Evolutionary conservation across 805 yeast species (phyloP).

Genomic region (Candida adriatica): DNA sequence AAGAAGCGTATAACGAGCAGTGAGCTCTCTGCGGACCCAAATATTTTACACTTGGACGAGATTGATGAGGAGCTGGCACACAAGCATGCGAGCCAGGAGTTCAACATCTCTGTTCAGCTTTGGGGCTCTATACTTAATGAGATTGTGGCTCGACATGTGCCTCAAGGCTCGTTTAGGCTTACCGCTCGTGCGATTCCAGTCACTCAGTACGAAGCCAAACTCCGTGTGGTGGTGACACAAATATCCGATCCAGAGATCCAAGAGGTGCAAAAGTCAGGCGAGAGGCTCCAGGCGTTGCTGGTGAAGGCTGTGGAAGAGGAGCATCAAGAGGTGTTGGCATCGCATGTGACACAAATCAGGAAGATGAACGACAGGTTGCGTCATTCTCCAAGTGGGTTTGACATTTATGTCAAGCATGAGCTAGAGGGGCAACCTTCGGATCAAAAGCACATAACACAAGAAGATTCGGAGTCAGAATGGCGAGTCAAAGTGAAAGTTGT

Average conservation of each 20-base stretch:
- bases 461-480: conserved; percentile 27
- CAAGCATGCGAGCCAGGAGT: conserved; percentile 59
- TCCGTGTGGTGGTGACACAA: conserved; percentile 30
- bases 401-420: conserved; percentile 29
- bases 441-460: conserved; percentile 19
- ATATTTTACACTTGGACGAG: conserved; percentile 3
- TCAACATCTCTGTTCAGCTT: conserved; percentile 49
- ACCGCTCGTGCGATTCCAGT: conserved; percentile 18
- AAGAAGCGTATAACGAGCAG: not conserved
- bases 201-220: conserved; percentile 19
- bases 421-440: conserved; percentile 27
- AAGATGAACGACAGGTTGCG: conserved; percentile 17
- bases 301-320: conserved; percentile 5
- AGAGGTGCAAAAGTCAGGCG: conserved; percentile 14
- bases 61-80: conserved; percentile 18
- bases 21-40: not conserved
- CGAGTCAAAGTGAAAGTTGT: conserved; percentile 23
- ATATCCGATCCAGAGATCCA: conserved; percentile 24
- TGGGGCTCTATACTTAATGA: conserved; percentile 39
- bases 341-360: conserved; percentile 16
- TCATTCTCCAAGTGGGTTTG: conserved; percentile 30
- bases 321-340: conserved; percentile 8
- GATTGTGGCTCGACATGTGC: conserved; percentile 26
- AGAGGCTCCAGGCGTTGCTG: conserved; percentile 11
- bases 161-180: conserved; percentile 32